A percentile compares a stretch with the other conserved stretches of the same genome.
Evolutionary conservation across 306 rosid species (phyloP).

Genomic region (Pyrus betulifolia): DNA sequence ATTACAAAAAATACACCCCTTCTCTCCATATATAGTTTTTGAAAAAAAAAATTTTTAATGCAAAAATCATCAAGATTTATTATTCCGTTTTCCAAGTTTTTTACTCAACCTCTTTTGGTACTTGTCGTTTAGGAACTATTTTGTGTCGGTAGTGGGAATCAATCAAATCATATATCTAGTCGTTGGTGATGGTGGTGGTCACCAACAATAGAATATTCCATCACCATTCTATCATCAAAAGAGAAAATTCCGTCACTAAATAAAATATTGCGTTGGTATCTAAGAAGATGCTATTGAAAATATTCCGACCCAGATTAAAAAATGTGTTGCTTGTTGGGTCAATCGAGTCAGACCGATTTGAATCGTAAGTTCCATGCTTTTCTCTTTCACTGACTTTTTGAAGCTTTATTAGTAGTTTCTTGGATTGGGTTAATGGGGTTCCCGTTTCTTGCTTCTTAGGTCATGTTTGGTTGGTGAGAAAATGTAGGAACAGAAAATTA

Average conservation of each 20-base stretch:
- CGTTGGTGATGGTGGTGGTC: no score
- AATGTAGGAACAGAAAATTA: not conserved
- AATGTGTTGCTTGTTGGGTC: no score
- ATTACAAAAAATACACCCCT: no score
- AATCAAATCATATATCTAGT: not conserved
- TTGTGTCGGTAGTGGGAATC: not conserved
- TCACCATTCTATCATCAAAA: no score
- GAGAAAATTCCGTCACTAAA: no score
- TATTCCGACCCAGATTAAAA: no score
- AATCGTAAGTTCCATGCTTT: conserved; percentile 5
- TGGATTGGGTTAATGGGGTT: not conserved
- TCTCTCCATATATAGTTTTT: no score
- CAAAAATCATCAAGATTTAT: not conserved
- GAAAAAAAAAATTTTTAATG: not conserved
- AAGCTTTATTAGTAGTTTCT: not conserved
- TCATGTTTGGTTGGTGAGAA: not conserved
- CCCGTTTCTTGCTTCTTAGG: not conserved
- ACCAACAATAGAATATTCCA: no score
- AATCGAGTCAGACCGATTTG: no score
- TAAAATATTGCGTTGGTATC: no score
- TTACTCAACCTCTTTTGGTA: not conserved
- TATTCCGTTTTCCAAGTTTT: not conserved
- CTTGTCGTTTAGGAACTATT: not conserved
- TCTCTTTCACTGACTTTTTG: not conserved
- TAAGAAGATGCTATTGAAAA: no score